Evolutionary conservation across 2,329 filamentous ascomycete species (phyloP).

Genomic region (Alternaria arborescens): DNA sequence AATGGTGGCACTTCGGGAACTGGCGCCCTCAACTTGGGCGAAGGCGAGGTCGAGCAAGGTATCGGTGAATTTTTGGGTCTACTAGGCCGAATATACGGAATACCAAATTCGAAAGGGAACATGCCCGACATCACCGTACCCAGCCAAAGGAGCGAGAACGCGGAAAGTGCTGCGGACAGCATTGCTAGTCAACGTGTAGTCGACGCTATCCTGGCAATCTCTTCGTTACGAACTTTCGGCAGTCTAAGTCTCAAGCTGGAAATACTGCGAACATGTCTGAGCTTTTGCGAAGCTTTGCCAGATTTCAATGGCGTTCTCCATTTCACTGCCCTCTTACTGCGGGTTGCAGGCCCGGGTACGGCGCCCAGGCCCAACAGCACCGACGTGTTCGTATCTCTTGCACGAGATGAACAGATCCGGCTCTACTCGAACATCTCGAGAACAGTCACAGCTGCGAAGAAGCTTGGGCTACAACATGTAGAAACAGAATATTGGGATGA

Average conservation of each 20-base stretch:
- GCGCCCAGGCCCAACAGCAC: constrained; percentile 73
- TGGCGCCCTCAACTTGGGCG: constrained; percentile 69
- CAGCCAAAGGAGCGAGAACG: constrained; percentile 10
- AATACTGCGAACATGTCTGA: constrained; percentile 87
- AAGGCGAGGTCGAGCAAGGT: constrained; percentile 50
- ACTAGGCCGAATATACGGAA: constrained; percentile 54
- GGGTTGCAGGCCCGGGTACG: constrained; percentile 81
- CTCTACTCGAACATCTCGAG: constrained; percentile 87
- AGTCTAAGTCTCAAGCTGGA: constrained; percentile 83
- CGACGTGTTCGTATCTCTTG: constrained; percentile 74
- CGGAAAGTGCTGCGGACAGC: constrained; percentile 15
- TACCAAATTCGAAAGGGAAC: constrained; percentile 44
- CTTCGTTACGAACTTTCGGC: constrained; percentile 69
- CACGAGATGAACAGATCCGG: constrained; percentile 82
- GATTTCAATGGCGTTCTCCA: constrained; percentile 90
- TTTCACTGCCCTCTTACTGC: constrained; percentile 84
- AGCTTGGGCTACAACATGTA: constrained; percentile 74
- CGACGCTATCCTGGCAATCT: constrained; percentile 67
- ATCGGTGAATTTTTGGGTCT: constrained; percentile 54
- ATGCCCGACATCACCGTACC: constrained; percentile 19
- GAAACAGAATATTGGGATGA: constrained; percentile 96
- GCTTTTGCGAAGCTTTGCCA: constrained; percentile 90
- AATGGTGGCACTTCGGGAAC: constrained; percentile 72
- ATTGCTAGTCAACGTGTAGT: constrained; percentile 51
- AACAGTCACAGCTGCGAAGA: constrained; percentile 78